Evolutionary conservation across 768 basidiomycete genomes (phyloP), one percentile per base, ranked within the genome.

Genomic region (Hypholoma fasciculare): DNA sequence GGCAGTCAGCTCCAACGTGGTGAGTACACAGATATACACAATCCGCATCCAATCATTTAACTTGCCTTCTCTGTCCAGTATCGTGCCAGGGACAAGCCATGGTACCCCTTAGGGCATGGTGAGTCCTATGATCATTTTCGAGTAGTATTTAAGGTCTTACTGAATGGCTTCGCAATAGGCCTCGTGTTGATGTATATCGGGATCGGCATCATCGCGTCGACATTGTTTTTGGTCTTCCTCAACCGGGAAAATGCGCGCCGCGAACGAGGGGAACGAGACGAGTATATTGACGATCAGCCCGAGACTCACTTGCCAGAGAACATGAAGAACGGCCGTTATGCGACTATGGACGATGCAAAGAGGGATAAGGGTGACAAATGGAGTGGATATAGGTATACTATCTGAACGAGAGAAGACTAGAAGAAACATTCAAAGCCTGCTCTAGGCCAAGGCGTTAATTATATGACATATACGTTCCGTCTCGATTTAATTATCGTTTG

Each of bases 1-100:
- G 17, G 88, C 86, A n/a, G 83, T 92, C 42, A 85, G 83, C 66
- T 89, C 87, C 16, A 90, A 90, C 63, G 82, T 92, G 37, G 86
- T 86, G 70, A 63, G 86, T 80, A 36, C 7, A 20, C 30, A 12
- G 43, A 23, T 37, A 44, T 30, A 40, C 44, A 40, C 7, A 34
- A 34, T 34, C 9, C 7, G 30, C 30, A 9, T 34, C 6, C 6
- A 9, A 34, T 34, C 30, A 9, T 34, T 34, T 5, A 7, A 34
- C 27, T 19, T 39, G 20, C 50, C 52, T 16, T 49, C n/a, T 40
- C 36, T 37, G 16, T 61, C 8, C 52, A 86, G 78, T 91, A 92
- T 66, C 88, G 88, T 34, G 81, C 80, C 3, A 70, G 68, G 48
- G 86, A 90, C 67, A 75, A 75, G 59, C 90, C 89, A 9, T 87